phyloP scores from a whole-genome alignment of 768 basidiomycete genomes.

The Mycena vulgaris region DNA sequence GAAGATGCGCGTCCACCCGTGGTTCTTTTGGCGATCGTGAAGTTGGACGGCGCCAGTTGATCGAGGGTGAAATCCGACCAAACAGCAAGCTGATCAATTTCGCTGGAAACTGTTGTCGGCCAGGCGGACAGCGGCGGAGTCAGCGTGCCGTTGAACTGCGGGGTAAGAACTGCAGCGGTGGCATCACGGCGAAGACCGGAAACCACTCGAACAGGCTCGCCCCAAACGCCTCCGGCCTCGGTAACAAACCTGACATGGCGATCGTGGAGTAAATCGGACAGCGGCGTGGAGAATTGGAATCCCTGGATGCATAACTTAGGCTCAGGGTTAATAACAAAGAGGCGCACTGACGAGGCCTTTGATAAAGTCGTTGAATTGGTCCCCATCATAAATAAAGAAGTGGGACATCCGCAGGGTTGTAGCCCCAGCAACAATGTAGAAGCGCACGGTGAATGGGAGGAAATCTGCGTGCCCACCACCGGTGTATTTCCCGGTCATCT shows the following conservation, averaged over 20 bases:
- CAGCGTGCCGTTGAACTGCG: constrained; percentile 53
- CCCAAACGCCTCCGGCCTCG: constrained; percentile 53
- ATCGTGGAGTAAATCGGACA: constrained; percentile 53
- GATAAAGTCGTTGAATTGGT: constrained; percentile 56
- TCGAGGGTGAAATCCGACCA: constrained; percentile 57
- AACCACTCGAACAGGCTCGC: constrained; percentile 54
- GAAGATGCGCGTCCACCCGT: constrained; percentile 45
- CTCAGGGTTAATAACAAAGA: not conserved
- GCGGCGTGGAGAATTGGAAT: constrained; percentile 51
- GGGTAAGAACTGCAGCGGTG: constrained; percentile 52
- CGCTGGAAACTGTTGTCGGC: constrained; percentile 52
- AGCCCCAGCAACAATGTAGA: constrained; percentile 53
- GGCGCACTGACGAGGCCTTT: constrained; percentile 44
- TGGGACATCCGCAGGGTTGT: constrained; percentile 52
- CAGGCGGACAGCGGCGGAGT: constrained; percentile 53
- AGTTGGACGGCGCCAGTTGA: constrained; percentile 50
- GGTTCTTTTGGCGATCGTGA: constrained; percentile 51
- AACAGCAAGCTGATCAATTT: constrained; percentile 50
- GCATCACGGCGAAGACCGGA: constrained; percentile 57
- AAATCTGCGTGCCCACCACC: constrained; percentile 51
- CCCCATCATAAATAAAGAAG: constrained; percentile 57
- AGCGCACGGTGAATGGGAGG: constrained; percentile 54
- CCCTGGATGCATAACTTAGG: constrained; percentile 29
- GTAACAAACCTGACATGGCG: constrained; percentile 55
- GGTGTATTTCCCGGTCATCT: constrained; percentile 55